Base-by-base conservation (phyloP, 164 flowering plant genomes). In the Umbellularia californica region DNA sequence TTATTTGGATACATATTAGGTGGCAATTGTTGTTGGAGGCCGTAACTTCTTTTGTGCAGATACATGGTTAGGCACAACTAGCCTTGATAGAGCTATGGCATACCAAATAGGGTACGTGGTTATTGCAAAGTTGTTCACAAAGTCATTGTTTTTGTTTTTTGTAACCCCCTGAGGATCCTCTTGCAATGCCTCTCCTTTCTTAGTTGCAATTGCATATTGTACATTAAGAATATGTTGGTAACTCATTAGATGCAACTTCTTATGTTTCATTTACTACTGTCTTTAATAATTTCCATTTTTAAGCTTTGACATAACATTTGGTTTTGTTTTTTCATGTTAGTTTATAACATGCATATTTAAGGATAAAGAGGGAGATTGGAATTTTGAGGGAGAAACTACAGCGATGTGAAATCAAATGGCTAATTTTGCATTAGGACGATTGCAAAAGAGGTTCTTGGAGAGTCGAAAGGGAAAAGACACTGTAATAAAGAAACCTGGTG, bases 31-130 rank as follows among this genome's bases (percentile, higher is more conserved):
- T 79, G 86, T 93, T 78, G 99, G 99, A 55, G 95, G 97, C 62
- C 88, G 99, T 47, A 95, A 95, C 80, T 90, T 95, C 84, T 95
- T 95, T 84, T 90, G 97, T 81, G 97, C 95, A 76, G 88, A 93
- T 28, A 75, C 97, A 27, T 95, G 97, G 99, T 89, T 92, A 19
- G 77, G 84, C 73, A 83, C 90, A 70, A 90, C 93, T 81, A 97
- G 97, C 74, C 82, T 87, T 30, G 99, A 95, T 79, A 88, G 97
- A 84, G 75, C 85, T 70, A 90, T 93, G 17, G 94, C 99, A 9
- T 91, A 90, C 78, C 97, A 95, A 75, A 89, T 93, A 77, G 95
- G 97, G 99, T 95, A 88, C 76, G 79, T 71, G 51, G 52, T 33
- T 20, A 10, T 70, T 50, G 5, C 33, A 50, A 72, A 6, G 58